These are phyloP conservation scores for Penicillium argentinense DNA, from an alignment of 495 filamentous ascomycete species.

Conservation along the genomic window DNA sequence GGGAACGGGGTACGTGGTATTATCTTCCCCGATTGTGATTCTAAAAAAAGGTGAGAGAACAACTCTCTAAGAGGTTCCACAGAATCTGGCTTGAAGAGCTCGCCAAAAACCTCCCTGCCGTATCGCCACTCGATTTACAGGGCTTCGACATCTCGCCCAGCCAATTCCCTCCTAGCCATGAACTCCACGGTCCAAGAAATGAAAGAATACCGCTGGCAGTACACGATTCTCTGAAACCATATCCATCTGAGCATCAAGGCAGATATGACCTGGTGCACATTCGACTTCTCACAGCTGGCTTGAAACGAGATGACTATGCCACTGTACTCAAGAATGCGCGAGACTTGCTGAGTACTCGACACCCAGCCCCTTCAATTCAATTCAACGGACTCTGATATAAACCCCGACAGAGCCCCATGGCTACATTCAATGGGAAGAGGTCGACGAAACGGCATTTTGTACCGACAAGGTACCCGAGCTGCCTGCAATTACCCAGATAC, in stretches of 20 bases:
- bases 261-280: constrained; percentile 40
- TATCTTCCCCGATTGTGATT: neutral
- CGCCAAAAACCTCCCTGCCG: constrained; percentile 10
- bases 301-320: constrained; percentile 23
- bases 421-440: constrained; percentile 40
- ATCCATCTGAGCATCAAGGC: constrained; percentile 24
- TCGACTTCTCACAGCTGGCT: constrained; percentile 25
- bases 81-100: constrained; percentile 30
- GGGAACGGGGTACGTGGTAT: constrained; percentile 34
- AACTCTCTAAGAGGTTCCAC: neutral
- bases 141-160: constrained; percentile 39
- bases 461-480: constrained; percentile 12
- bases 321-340: constrained; percentile 22
- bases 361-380: neutral
- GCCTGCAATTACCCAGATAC: constrained; percentile 9
- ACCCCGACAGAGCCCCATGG: constrained; percentile 28
- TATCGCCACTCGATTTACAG: constrained; percentile 19
- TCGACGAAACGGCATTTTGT: constrained; percentile 20
- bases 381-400: neutral
- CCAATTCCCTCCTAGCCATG: constrained; percentile 23
- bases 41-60: neutral
- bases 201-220: constrained; percentile 18
- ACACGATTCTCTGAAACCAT: constrained; percentile 32
- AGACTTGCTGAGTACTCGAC: constrained; percentile 23
- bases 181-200: constrained; percentile 1